Base-by-base conservation (phyloP, 129 eudicot species). In the Helichrysum umbraculigerum region DNA sequence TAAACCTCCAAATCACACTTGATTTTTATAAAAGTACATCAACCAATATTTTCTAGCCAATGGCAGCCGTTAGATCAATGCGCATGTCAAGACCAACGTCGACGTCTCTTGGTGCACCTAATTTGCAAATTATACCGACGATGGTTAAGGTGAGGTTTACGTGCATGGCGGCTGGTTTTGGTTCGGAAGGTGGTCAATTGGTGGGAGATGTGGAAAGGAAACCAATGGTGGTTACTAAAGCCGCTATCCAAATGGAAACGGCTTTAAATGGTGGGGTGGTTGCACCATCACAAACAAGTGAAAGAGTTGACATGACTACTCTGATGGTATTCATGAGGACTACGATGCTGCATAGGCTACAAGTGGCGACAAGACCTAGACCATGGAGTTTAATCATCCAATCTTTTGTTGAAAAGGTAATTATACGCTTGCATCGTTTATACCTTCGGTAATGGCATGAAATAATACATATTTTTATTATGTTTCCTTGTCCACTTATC, bases 361-460 rank as follows among this genome's bases (percentile, higher is more conserved):
- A 79, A 74, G 35, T 81, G 29, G 57, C 66, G 37, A 81, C 69
- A 9, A 68, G 37, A 72, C 71, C 61, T 57, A 84, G 83, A 75
- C 76, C 85, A 1, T 82, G 91, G 96, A 76, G 68, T 65, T 78
- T 59, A 11, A 62, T 83, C 69, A 21, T 88, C 33, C 87, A 90
- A 65, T 82, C 85, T 62, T 61, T 80, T 44, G 69, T 90, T 5
- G 93, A 88, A 75, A 88, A 83, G 96, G 96, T 88, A 81, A 58
- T 14, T 52, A 6, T 7, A 28, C 2, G 61, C 69, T 8, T 68
- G 7, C 47, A 2, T 65, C 4, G 28, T 25, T 25, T 25, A 25
- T 25, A 25, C 28, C 1, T 0, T 25, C 28, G 42, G 19, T 35
- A 66, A 0, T 34, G 3, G 1, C 28, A 9, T 7, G 8, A 16